phyloP scores from a whole-genome alignment of 805 yeast species.

The Jamesozyma hellenica region DNA sequence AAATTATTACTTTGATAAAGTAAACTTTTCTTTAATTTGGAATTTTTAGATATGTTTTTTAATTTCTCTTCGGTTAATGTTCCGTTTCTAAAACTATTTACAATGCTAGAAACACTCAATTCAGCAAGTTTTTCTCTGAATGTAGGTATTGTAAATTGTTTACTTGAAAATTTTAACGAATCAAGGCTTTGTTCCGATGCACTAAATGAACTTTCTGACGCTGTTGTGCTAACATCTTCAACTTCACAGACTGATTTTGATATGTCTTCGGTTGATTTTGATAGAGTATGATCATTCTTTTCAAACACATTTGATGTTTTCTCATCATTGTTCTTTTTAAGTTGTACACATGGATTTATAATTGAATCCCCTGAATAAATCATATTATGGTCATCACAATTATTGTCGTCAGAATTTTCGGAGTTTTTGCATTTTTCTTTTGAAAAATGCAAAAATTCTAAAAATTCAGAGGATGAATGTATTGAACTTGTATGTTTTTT shows the following conservation, averaged over 20 bases:
- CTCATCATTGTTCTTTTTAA: too few relatives aligned
- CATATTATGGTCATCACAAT: too few relatives aligned
- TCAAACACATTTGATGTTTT: too few relatives aligned
- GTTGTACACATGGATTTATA: too few relatives aligned
- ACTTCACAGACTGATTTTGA: too few relatives aligned
- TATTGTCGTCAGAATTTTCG: too few relatives aligned
- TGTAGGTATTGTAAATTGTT: conserved; percentile 34
- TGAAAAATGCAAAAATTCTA: too few relatives aligned
- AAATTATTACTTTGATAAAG: conserved; percentile 12
- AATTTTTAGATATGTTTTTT: conserved; percentile 5
- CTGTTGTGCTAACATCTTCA: too few relatives aligned
- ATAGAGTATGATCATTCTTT: background rate
- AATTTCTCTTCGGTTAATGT: conserved; percentile 12
- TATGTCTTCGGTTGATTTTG: background rate
- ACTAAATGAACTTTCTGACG: background rate
- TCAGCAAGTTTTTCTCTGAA: conserved; percentile 19
- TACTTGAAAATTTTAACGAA: conserved; percentile 4
- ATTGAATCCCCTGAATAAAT: too few relatives aligned
- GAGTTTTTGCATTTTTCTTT: too few relatives aligned
- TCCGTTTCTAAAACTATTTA: conserved; percentile 13
- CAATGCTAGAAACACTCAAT: conserved; percentile 11
- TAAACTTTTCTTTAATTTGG: conserved; percentile 1
- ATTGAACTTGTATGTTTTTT: too few relatives aligned
- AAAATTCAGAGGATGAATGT: too few relatives aligned
- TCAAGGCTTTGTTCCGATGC: background rate